phyloP scores from a whole-genome alignment of 805 yeast species.

The Limtongia smithiae region DNA sequence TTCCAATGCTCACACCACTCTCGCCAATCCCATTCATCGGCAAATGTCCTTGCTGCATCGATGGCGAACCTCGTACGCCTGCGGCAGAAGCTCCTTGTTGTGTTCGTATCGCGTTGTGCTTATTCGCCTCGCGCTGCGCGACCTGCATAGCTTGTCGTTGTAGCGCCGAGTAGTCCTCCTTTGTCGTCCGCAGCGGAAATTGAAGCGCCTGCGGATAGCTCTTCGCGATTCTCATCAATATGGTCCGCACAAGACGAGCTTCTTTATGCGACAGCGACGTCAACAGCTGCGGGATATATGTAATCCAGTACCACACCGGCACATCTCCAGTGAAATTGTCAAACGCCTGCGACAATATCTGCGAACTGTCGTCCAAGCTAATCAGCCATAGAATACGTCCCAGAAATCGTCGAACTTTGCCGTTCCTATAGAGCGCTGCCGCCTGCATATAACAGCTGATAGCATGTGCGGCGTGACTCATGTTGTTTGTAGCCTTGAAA shows the following conservation, averaged over 20 bases:
- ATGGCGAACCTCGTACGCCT: slow-evolving; percentile 28
- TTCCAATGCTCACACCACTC: slow-evolving; percentile 2
- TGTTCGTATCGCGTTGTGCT: slow-evolving; percentile 22
- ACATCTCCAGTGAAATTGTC: slow-evolving; percentile 92
- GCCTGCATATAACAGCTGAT: slow-evolving; percentile 95
- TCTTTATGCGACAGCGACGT: slow-evolving; percentile 88
- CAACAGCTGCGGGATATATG: slow-evolving; percentile 89
- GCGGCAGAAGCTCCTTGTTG: slow-evolving; percentile 19
- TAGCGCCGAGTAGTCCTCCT: slow-evolving; percentile 85
- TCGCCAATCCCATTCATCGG: slow-evolving; percentile 5
- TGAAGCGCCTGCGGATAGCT: slow-evolving; percentile 96
- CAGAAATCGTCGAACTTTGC: slow-evolving; percentile 80
- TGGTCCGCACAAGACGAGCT: slow-evolving; percentile 82
- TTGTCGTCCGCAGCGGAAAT: slow-evolving; percentile 90
- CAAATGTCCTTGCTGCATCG: slow-evolving; percentile 12
- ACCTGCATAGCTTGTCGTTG: slow-evolving; percentile 69
- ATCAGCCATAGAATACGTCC: slow-evolving; percentile 92
- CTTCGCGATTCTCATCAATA: slow-evolving; percentile 88
- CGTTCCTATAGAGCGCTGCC: slow-evolving; percentile 90
- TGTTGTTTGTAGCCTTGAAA: slow-evolving; percentile 79
- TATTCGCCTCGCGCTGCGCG: slow-evolving; percentile 34
- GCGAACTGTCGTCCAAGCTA: slow-evolving; percentile 80
- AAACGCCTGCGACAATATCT: slow-evolving; percentile 79
- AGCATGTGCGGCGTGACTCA: slow-evolving; percentile 86
- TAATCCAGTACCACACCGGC: slow-evolving; percentile 99